Base-by-base conservation (phyloP, 805 yeast genomes). In the Yarrowia sp. region DNA sequence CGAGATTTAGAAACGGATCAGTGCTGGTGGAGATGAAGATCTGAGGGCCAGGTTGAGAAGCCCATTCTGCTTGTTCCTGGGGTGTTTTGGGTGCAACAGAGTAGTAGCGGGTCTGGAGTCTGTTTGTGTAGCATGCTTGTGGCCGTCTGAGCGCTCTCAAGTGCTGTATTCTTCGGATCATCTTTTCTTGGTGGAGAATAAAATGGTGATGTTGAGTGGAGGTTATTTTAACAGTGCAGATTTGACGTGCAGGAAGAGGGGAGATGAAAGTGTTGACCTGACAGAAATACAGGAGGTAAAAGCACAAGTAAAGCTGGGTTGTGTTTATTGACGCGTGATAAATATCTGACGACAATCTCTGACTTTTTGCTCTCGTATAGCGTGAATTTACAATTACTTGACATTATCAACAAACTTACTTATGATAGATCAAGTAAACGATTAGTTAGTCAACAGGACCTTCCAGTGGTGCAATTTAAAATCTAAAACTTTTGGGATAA, bases 1-100 rank as follows among this genome's bases (percentile, higher is more conserved):
- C 92, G 15, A 95, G 79, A 74, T 95, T 95, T 63, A 86, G 72
- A 73, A 81, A 86, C 1, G 98, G 98, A 72, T 89, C 83, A 2
- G 79, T 75, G 12, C 89, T 79, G 33, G 78, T 78, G 0, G 97
- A 86, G 0, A 88, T 75, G 40, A 91, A 81, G 1, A 87, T 79
- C 19, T 87, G 77, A 6, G 91, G 88, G 3, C 67, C 67, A 10
- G 67, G 67, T 13, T 42, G 64, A 1, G 40, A 15, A 24, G 30
- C 30, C 30, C 30, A 24, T 24, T 24, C 30, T 24, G 30, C 30
- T 7, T 24, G 30, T 24, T 24, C 30, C 30, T 24, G 30, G 30
- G 30, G 7, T 7, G 50, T 50, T 10, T 33, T 30, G 2, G 49
- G 3, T 17, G 43, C 50, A 5, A 58, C 50, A 12, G 42, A 20